These are phyloP conservation scores for Plasmodium fragile DNA, from an alignment of 169 alveolate species.

Conservation along the genomic window DNA sequence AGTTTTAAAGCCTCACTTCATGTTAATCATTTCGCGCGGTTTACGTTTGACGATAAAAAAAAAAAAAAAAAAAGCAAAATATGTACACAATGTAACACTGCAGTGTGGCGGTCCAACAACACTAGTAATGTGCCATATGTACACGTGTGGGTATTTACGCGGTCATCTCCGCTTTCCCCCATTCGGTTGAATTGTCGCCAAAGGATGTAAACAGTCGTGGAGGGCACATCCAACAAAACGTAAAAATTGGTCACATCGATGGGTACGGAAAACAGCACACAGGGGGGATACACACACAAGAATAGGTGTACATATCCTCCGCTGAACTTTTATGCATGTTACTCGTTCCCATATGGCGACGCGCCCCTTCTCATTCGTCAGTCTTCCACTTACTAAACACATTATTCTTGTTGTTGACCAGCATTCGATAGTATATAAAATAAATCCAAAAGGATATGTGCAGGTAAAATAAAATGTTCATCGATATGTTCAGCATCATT, in stretches of 20 bases:
- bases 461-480: constrained; percentile 79
- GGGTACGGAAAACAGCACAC: neutral
- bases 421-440: constrained; percentile 79
- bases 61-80: neutral
- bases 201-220: neutral
- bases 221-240: neutral
- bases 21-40: neutral
- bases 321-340: neutral
- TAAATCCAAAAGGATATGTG: constrained; percentile 83
- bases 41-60: neutral
- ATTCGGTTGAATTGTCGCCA: neutral
- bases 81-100: neutral
- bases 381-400: constrained; percentile 85
- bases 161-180: neutral
- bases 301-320: neutral
- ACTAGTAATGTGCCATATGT: neutral
- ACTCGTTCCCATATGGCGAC: neutral
- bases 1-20: neutral
- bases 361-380: constrained; percentile 60
- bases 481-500: constrained; percentile 82
- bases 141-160: neutral
- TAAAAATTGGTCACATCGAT: neutral
- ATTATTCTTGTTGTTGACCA: constrained; percentile 84
- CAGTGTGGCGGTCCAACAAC: neutral
- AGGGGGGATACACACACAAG: neutral